These are phyloP conservation scores for Penicillium fuscoglaucum DNA, from an alignment of 2,329 filamentous ascomycete genomes.

Conservation along the genomic window DNA sequence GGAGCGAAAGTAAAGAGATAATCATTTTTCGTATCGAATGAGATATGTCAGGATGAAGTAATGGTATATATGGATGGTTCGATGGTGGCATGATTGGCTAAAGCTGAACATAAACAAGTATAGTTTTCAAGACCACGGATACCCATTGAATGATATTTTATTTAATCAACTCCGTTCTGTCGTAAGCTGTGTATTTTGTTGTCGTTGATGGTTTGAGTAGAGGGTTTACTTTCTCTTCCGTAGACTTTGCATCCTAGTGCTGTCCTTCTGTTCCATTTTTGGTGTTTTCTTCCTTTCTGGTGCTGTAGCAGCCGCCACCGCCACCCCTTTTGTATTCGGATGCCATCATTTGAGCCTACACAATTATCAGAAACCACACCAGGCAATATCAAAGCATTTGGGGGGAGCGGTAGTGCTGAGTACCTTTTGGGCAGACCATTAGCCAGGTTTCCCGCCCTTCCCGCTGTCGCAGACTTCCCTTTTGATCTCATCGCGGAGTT, in stretches of 20 bases:
- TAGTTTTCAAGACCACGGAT: background rate
- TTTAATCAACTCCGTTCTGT: background rate
- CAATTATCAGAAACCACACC: too few relatives aligned
- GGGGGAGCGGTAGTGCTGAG: too few relatives aligned
- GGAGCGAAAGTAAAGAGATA: conserved; percentile 10
- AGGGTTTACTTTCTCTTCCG: background rate
- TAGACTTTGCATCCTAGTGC: background rate
- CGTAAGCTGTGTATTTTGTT: background rate
- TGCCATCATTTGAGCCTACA: conserved; percentile 50
- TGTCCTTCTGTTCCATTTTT: conserved; percentile 10
- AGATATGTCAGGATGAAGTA: conserved; percentile 1
- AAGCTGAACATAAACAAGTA: background rate
- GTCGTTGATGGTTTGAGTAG: background rate
- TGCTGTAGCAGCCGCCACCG: conserved; percentile 47
- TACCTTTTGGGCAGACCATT: conserved; percentile 53
- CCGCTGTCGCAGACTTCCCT: conserved; percentile 48
- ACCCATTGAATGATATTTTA: background rate
- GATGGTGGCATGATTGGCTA: background rate
- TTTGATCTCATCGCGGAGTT: conserved; percentile 50
- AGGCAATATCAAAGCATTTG: background rate
- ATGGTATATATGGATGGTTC: background rate
- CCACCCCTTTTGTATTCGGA: conserved; percentile 49
- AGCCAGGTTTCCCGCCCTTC: conserved; percentile 51
- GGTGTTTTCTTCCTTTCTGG: conserved; percentile 34
- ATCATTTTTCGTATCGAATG: background rate